These are phyloP conservation scores for Colletotrichum abscissum DNA, from an alignment of 2,329 filamentous ascomycete species.

Conservation along the genomic window DNA sequence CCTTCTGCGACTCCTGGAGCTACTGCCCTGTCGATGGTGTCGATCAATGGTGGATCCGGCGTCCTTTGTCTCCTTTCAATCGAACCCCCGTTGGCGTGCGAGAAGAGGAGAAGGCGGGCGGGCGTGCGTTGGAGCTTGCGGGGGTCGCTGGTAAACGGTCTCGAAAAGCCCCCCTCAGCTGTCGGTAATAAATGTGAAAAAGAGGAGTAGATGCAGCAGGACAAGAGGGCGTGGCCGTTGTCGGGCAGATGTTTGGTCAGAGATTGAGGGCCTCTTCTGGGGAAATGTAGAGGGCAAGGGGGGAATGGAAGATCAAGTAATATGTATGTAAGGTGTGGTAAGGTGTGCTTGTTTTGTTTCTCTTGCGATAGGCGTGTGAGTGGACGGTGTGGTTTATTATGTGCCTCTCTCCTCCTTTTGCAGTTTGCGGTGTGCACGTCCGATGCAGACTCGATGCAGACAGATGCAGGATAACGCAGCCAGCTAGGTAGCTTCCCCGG, in stretches of 20 bases:
- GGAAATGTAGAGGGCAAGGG: background rate
- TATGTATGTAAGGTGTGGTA: slow-evolving; percentile 24
- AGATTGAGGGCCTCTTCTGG: slow-evolving; percentile 28
- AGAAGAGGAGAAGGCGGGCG: slow-evolving; percentile 15
- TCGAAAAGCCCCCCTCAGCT: slow-evolving; percentile 10
- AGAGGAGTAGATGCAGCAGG: slow-evolving; percentile 26
- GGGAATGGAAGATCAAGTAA: slow-evolving; percentile 10
- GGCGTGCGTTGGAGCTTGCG: slow-evolving; percentile 22
- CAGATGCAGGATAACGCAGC: slow-evolving; percentile 24
- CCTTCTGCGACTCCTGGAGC: slow-evolving; percentile 4
- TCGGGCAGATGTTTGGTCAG: slow-evolving; percentile 31
- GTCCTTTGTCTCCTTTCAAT: slow-evolving; percentile 35
- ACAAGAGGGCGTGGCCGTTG: slow-evolving; percentile 22
- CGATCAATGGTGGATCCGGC: slow-evolving; percentile 30
- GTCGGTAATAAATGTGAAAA: slow-evolving; percentile 33
- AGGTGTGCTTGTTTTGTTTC: background rate
- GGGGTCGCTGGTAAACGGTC: slow-evolving; percentile 17
- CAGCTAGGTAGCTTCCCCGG: slow-evolving; percentile 3
- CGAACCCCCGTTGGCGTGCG: slow-evolving; percentile 31
- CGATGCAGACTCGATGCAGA: slow-evolving; percentile 25
- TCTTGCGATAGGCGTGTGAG: background rate
- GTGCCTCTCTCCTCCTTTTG: background rate
- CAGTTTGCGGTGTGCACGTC: slow-evolving; percentile 36
- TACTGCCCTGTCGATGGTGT: slow-evolving; percentile 29
- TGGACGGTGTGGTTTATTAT: background rate